Conservation (phyloP, 176 grass and related monocot species). For the Melocanna baccifera region DNA sequence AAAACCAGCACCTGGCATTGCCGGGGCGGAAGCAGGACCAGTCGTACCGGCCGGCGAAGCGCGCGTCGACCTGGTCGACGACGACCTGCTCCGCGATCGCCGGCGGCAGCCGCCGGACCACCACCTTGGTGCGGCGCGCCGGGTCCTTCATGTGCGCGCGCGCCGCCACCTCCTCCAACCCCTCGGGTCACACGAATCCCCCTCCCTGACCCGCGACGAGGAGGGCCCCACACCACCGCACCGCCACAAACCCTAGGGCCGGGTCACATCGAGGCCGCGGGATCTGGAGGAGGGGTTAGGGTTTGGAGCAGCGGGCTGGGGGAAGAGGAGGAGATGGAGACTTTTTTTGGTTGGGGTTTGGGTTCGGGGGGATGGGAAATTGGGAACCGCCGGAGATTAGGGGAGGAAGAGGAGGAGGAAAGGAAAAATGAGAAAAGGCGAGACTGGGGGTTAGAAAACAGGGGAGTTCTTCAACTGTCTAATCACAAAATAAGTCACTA, state of each 20-base stretch:
- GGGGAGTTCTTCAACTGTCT: no score
- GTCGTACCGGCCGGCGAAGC: conserved; percentile 84
- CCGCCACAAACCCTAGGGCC: conserved; percentile 46
- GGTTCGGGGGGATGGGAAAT: conserved; percentile 32
- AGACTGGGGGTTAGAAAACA: no score
- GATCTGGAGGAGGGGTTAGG: conserved; percentile 45
- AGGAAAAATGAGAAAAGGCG: neutral
- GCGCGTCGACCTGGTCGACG: conserved; percentile 86
- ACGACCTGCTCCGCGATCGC: conserved; percentile 70
- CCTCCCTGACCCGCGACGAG: neutral
- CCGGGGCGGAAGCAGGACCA: conserved; percentile 80
- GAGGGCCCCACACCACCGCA: neutral
- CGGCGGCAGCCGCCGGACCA: conserved; percentile 82
- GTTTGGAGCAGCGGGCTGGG: conserved; percentile 26
- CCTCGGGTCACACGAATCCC: neutral
- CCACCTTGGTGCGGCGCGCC: conserved; percentile 79
- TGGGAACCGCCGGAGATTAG: conserved; percentile 41
- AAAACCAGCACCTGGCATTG: conserved; percentile 57
- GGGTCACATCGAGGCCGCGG: conserved; percentile 42
- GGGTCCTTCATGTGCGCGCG: conserved; percentile 75
- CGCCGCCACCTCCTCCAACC: conserved; percentile 4
- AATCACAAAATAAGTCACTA: no score
- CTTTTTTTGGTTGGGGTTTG: conserved; percentile 27
- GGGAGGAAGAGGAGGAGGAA: conserved; percentile 11
- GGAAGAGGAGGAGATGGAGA: neutral